A percentile compares a stretch with the other conserved stretches of the same genome.
phyloP scores from a whole-genome alignment of 1,284 basidiomycete species.

The Bjerkandera adusta region DNA sequence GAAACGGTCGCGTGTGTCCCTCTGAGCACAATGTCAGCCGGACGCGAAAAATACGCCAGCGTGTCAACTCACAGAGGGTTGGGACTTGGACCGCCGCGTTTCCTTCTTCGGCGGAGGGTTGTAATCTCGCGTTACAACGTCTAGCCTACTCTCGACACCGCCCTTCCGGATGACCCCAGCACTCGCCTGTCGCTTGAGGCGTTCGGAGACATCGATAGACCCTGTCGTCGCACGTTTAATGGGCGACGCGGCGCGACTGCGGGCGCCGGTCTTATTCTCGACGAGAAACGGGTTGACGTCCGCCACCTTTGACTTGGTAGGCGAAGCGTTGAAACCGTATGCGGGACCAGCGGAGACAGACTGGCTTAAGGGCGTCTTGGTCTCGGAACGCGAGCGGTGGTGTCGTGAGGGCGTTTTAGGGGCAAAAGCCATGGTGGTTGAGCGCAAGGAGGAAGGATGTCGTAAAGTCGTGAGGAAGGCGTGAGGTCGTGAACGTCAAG shows the following conservation, averaged over 20 bases:
- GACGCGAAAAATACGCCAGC: not conserved
- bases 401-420: conserved; percentile 66
- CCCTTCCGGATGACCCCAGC: conserved; percentile 70
- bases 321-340: conserved; percentile 43
- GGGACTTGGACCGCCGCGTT: conserved; percentile 70
- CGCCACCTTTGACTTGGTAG: conserved; percentile 36
- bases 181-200: conserved; percentile 59
- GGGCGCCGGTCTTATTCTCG: conserved; percentile 21
- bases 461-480: too few relatives aligned
- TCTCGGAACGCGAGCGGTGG: conserved; percentile 63
- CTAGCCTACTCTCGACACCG: conserved; percentile 70
- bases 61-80: conserved; percentile 47
- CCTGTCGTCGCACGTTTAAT: conserved; percentile 54
- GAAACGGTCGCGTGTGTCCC: conserved; percentile 66
- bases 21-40: conserved; percentile 19
- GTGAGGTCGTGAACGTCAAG: not conserved
- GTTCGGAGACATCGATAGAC: conserved; percentile 48
- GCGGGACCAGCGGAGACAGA: conserved; percentile 57
- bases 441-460: not conserved
- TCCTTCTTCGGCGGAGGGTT: conserved; percentile 51
- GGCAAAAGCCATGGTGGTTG: conserved; percentile 25
- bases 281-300: conserved; percentile 57
- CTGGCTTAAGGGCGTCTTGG: conserved; percentile 70
- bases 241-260: conserved; percentile 58
- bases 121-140: conserved; percentile 65